A percentile compares a stretch with the other conserved stretches of the same genome.
Evolutionary conservation across 306 rosid species (phyloP).

Genomic region (Carpinus fangiana): DNA sequence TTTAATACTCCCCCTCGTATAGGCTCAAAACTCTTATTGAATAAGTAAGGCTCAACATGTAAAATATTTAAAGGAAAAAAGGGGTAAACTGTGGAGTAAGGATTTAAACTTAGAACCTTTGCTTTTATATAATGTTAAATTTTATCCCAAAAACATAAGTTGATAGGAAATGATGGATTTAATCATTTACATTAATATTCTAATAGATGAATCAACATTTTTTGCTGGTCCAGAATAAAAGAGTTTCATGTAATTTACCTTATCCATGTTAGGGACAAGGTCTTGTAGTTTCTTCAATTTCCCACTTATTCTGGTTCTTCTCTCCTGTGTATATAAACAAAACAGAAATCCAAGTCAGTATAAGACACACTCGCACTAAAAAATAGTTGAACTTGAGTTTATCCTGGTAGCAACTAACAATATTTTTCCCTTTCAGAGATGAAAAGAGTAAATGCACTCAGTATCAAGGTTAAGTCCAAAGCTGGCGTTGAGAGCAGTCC

Average conservation of each 20-base stretch:
- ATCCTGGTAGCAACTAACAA: not conserved
- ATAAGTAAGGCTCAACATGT: no score
- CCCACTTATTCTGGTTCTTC: slow-evolving; percentile 91
- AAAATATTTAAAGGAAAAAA: no score
- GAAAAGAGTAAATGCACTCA: not conserved
- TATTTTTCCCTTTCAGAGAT: not conserved
- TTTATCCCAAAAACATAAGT: no score
- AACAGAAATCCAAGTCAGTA: not conserved
- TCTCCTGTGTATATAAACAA: slow-evolving; percentile 49
- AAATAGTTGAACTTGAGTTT: not conserved
- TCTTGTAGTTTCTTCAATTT: slow-evolving; percentile 87
- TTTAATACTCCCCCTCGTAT: no score
- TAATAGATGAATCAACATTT: not conserved
- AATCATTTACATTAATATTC: no score
- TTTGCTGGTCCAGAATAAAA: slow-evolving; percentile 4
- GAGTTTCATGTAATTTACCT: slow-evolving; percentile 42
- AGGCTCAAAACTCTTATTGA: no score
- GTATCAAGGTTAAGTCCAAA: not conserved
- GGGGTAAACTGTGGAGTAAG: no score
- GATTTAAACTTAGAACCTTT: no score
- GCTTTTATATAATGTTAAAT: no score
- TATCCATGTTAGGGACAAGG: slow-evolving; percentile 96
- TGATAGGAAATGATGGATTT: no score
- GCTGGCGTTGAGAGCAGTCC: not conserved
- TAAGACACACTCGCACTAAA: not conserved